Conservation (phyloP, 2,329 filamentous ascomycete genomes). For the Whalleya microplaca region DNA sequence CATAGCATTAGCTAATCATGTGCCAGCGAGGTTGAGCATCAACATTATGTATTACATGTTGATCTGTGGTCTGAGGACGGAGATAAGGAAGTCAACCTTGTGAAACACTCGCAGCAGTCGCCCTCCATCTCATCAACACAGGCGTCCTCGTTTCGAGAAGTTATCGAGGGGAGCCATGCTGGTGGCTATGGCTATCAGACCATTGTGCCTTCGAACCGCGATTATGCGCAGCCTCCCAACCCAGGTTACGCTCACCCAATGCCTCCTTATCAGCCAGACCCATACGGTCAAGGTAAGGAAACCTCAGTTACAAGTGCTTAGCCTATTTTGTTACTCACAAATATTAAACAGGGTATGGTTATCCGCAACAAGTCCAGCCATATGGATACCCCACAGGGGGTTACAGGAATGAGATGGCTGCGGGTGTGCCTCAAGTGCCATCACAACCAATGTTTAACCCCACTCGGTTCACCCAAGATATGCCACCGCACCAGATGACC, state of each 20-base stretch:
- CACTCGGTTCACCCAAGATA: constrained; percentile 40
- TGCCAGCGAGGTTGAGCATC: constrained; percentile 34
- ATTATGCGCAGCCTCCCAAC: constrained; percentile 31
- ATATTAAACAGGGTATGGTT: constrained; percentile 29
- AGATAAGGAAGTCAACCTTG: constrained; percentile 66
- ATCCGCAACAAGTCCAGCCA: constrained; percentile 32
- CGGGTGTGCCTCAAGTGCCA: constrained; percentile 30
- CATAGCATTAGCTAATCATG: constrained; percentile 13
- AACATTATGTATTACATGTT: constrained; percentile 53
- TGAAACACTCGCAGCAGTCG: constrained; percentile 64
- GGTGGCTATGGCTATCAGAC: constrained; percentile 34
- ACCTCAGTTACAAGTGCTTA: neutral
- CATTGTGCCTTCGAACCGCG: constrained; percentile 36
- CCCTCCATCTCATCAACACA: constrained; percentile 83
- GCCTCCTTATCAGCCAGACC: constrained; percentile 33
- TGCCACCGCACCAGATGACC: constrained; percentile 42
- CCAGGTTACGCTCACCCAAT: constrained; percentile 33
- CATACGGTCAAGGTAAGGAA: constrained; percentile 34
- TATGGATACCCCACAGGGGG: constrained; percentile 35
- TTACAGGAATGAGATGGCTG: constrained; percentile 33
- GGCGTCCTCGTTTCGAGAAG: constrained; percentile 68
- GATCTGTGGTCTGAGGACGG: constrained; percentile 71
- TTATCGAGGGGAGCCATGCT: constrained; percentile 34
- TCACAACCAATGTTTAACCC: constrained; percentile 37
- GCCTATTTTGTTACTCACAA: constrained; percentile 12